Percentiles rank a stretch among this genome's conserved stretches.
phyloP scores from a whole-genome alignment of 768 basidiomycete genomes.

The Naganishia vishniacii region DNA sequence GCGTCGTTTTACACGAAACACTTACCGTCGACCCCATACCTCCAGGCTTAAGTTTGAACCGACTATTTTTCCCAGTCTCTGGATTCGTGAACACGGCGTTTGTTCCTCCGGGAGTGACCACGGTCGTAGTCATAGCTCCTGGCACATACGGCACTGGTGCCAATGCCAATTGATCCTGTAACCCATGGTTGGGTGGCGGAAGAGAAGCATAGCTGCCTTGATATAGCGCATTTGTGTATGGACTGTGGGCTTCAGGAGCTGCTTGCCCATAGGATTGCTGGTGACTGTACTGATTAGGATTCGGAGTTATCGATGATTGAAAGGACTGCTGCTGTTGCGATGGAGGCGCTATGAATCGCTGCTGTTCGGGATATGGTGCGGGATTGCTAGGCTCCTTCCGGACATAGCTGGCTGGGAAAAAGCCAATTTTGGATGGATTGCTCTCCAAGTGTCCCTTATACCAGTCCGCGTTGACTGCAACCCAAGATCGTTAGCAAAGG shows the following conservation, averaged over 20 bases:
- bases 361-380: too few species aligned
- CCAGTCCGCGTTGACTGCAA: conserved; percentile 24
- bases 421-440: conserved; percentile 14
- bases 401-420: conserved; percentile 23
- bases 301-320: not conserved
- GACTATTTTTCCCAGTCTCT: conserved; percentile 10
- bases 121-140: conserved; percentile 3
- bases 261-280: conserved; percentile 3
- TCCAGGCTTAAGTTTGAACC: conserved; percentile 14
- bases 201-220: not conserved
- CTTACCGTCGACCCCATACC: conserved; percentile 14
- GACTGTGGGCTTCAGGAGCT: not conserved
- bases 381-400: not conserved
- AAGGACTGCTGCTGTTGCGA: not conserved
- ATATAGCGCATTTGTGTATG: not conserved
- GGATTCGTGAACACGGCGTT: conserved; percentile 2
- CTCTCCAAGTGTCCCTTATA: conserved; percentile 21
- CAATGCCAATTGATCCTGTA: conserved; percentile 6
- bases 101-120: conserved; percentile 4
- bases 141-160: conserved; percentile 1
- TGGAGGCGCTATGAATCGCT: not conserved
- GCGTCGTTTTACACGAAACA: too few species aligned
- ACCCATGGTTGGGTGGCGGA: not conserved
- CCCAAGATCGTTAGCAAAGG: too few species aligned
- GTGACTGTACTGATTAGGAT: not conserved